A percentile compares a stretch with the other conserved stretches of the same genome.
phyloP scores from a whole-genome alignment of 495 filamentous ascomycete genomes.

The Neurospora sp. region DNA sequence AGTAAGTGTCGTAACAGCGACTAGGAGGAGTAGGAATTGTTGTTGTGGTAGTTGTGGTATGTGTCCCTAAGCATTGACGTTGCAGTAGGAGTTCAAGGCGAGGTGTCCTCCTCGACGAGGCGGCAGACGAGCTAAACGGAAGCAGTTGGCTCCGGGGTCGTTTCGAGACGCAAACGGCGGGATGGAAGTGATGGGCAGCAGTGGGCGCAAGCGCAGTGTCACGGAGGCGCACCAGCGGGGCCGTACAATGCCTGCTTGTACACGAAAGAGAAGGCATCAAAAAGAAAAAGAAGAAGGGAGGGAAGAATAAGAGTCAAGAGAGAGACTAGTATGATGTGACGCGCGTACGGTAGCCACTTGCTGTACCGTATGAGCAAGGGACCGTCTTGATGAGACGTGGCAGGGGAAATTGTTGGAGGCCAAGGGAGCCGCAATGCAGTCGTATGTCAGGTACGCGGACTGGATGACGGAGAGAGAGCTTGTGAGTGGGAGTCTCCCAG shows the following conservation, averaged over 20 bases:
- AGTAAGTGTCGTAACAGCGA: constrained; percentile 26
- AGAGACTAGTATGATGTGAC: neutral
- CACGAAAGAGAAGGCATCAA: constrained; percentile 11
- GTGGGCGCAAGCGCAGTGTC: constrained; percentile 14
- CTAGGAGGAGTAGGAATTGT: neutral
- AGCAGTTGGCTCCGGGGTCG: constrained; percentile 9
- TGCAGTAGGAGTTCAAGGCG: constrained; percentile 3
- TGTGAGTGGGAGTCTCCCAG: neutral
- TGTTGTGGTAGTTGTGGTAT: neutral
- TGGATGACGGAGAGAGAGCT: neutral
- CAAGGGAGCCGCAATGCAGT: neutral
- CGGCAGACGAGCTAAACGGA: constrained; percentile 14
- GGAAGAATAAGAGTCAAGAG: neutral
- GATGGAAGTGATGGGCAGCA: constrained; percentile 10
- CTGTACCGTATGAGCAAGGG: neutral
- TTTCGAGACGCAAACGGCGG: constrained; percentile 3
- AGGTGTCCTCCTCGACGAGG: constrained; percentile 8
- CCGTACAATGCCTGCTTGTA: constrained; percentile 9
- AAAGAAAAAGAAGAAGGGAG: neutral
- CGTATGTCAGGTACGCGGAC: neutral
- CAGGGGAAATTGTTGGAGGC: neutral
- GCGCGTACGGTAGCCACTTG: neutral
- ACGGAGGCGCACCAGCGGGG: constrained; percentile 23
- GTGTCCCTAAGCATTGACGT: neutral
- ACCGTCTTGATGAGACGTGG: neutral